Evolutionary conservation across 768 basidiomycete genomes (phyloP), one percentile per base, ranked within the genome.

Genomic region (Boletus sensibilis): DNA sequence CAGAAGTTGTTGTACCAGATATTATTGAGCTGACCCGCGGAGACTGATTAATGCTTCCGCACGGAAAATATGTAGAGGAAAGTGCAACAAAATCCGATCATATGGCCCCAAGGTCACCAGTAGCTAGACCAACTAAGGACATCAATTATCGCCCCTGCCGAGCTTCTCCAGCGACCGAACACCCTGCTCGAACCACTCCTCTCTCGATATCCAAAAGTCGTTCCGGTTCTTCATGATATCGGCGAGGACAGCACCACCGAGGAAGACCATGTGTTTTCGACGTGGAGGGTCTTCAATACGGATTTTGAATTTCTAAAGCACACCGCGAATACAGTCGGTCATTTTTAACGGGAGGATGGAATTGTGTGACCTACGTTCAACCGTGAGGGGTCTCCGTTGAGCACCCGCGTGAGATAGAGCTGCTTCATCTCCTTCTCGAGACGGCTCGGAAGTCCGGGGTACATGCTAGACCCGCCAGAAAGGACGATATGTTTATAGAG

Each of bases 391-490:
- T 98, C 88, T 18, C 91, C 87, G 43, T 82, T 80, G 43, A 98
- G 79, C 18, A 98, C 92, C n/a, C 86, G 81, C 2, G 91, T 90
- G 57, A 99, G 82, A 72, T 98, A 94, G n/a, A 98, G 79, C 73
- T 98, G 97, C 74, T 98, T 98, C 90, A 98, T 94, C 78, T 99
- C 96, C 78, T 98, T 98, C 76, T 98, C 97, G 42, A 99, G 80
- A 44, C 97, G 86, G 70, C 90, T 93, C 12, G 97, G 97, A 53
- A 99, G 83, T 27, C 97, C 97, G 31, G 97, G 96, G 71, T 98
- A 98, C 96, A 98, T 98, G 73, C 92, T 94, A 3, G 94, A 96
- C 8, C 97, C 97, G 50, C 97, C 97, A 5, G 94, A 97, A 27
- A 99, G 86, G 13, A 99, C 96, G 63, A 98, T 87, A 72, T 98